phyloP scores from a whole-genome alignment of 2,329 filamentous ascomycete species.

The Phoma sp. region DNA sequence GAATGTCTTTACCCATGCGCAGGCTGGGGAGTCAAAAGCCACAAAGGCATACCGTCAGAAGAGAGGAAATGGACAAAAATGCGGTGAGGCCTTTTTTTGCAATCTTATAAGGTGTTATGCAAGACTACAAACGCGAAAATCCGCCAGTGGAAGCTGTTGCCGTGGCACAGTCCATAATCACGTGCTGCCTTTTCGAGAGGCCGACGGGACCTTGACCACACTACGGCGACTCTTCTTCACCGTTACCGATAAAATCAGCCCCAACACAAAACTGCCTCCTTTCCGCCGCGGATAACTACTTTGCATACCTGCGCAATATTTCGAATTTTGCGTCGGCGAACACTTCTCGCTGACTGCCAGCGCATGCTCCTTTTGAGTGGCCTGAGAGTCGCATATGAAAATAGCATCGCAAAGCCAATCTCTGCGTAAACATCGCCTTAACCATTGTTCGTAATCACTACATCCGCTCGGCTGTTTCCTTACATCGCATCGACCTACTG shows the following conservation, averaged over 20 bases:
- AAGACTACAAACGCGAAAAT: too few relatives aligned
- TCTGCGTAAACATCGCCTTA: neutral
- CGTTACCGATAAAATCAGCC: slow-evolving; percentile 6
- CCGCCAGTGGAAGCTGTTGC: too few relatives aligned
- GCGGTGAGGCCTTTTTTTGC: too few relatives aligned
- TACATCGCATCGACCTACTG: neutral
- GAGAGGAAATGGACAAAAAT: too few relatives aligned
- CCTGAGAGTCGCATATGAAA: slow-evolving; percentile 7
- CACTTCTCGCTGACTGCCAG: slow-evolving; percentile 1
- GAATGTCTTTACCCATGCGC: too few relatives aligned
- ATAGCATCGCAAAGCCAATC: neutral
- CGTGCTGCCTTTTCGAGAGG: slow-evolving; percentile 11
- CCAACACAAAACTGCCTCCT: neutral
- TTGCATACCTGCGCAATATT: neutral
- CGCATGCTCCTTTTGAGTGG: slow-evolving; percentile 4
- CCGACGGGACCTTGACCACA: slow-evolving; percentile 5
- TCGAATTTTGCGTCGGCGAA: neutral
- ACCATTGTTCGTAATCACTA: neutral
- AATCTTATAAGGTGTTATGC: too few relatives aligned
- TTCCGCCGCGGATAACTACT: neutral
- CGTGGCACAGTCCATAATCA: slow-evolving; percentile 6
- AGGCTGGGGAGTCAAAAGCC: too few relatives aligned
- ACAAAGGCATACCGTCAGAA: too few relatives aligned
- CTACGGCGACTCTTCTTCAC: slow-evolving; percentile 9
- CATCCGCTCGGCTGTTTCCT: neutral